A percentile compares a stretch with the other conserved stretches of the same genome.
These are phyloP conservation scores for Aspergillus neoniger DNA, from an alignment of 2,329 filamentous ascomycete genomes.

Conservation along the genomic window DNA sequence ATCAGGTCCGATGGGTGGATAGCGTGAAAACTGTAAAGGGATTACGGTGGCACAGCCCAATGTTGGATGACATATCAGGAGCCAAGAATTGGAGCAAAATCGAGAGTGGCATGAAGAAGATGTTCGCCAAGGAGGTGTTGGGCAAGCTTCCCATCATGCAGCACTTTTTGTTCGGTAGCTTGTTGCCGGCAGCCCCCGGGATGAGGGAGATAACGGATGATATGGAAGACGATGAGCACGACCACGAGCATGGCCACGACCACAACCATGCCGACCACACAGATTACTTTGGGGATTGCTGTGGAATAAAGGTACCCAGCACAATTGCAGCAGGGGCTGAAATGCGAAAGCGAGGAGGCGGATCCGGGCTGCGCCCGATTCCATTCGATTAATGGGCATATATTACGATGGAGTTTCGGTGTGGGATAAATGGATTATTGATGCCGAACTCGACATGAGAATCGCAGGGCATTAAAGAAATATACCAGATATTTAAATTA, in stretches of 20 bases:
- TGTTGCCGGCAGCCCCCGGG: constrained; percentile 75
- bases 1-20: constrained; percentile 92
- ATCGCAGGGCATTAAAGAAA: neutral
- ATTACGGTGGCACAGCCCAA: constrained; percentile 92
- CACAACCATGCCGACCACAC: constrained; percentile 64
- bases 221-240: constrained; percentile 56
- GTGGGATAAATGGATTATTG: constrained; percentile 5
- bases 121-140: constrained; percentile 93
- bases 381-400: constrained; percentile 45
- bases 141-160: constrained; percentile 97
- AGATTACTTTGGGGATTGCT: constrained; percentile 86
- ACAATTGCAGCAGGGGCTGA: constrained; percentile 89
- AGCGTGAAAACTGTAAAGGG: constrained; percentile 95
- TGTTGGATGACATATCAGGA: constrained; percentile 95
- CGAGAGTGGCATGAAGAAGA: constrained; percentile 90
- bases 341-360: constrained; percentile 72
- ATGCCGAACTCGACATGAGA: neutral
- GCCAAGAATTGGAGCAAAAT: constrained; percentile 90
- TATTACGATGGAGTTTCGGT: neutral
- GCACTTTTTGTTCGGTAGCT: constrained; percentile 89
- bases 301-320: constrained; percentile 95
- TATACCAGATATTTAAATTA: neutral
- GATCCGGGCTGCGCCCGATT: constrained; percentile 63
- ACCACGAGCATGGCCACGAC: constrained; percentile 65
- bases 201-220: constrained; percentile 63